Conservation (phyloP, 345 rosid species). For the Brassica napus region DNA sequence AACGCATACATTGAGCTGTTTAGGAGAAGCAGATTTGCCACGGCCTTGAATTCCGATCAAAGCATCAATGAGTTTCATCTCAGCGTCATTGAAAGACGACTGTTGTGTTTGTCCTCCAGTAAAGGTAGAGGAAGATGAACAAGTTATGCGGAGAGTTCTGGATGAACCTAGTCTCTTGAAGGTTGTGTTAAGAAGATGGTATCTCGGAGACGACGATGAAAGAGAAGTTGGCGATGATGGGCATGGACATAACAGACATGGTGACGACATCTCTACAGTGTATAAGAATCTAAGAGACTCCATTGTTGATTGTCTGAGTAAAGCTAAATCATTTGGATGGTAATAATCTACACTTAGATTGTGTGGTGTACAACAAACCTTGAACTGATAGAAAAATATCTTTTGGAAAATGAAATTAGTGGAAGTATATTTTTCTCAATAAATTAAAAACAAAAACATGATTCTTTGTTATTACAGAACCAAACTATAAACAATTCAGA, state of each 20-base stretch:
- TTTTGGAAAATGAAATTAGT: background rate
- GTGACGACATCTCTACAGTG: conserved; percentile 24
- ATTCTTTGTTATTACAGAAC: conserved; percentile 8
- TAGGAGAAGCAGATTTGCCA: conserved; percentile 78
- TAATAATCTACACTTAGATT: conserved; percentile 8
- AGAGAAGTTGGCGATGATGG: conserved; percentile 25
- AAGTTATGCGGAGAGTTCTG: conserved; percentile 14
- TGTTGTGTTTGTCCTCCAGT: conserved; percentile 40
- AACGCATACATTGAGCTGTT: conserved; percentile 63
- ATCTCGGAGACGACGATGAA: conserved; percentile 27
- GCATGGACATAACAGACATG: conserved; percentile 30
- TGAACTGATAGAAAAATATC: background rate
- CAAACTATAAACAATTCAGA: background rate
- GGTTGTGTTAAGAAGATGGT: background rate
- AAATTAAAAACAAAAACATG: conserved; percentile 6
- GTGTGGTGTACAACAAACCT: conserved; percentile 39
- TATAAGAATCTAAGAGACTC: conserved; percentile 30
- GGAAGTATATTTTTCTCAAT: conserved; percentile 21
- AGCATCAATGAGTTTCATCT: conserved; percentile 71
- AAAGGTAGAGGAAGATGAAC: conserved; percentile 37
- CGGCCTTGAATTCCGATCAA: conserved; percentile 94
- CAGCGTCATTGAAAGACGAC: conserved; percentile 58
- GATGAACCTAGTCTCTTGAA: background rate
- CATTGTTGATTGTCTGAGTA: conserved; percentile 20
- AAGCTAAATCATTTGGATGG: background rate